phyloP scores from a whole-genome alignment of 179 eudicot genomes.

The Carnegiea gigantea region DNA sequence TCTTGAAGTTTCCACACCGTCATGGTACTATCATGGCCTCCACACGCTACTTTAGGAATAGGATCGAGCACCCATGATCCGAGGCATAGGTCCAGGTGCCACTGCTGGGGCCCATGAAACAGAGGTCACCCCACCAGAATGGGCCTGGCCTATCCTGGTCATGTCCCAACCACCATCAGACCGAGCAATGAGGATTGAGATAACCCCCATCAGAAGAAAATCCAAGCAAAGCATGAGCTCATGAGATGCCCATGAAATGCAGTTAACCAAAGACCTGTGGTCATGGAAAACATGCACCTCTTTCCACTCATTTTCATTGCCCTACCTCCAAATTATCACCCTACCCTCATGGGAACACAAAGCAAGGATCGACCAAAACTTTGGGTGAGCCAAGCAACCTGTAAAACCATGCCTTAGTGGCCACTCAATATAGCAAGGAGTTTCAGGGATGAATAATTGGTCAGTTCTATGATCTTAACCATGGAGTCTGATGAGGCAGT shows the following conservation, averaged over 20 bases:
- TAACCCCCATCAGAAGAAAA: slow-evolving; percentile 74
- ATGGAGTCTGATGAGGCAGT: slow-evolving; percentile 65
- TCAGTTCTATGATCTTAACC: slow-evolving; percentile 59
- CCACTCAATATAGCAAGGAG: slow-evolving; percentile 64
- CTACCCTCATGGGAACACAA: slow-evolving; percentile 79
- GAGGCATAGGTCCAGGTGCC: no score
- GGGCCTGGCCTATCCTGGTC: no score
- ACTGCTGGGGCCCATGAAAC: no score
- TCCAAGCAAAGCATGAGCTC: slow-evolving; percentile 80
- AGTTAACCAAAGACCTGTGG: slow-evolving; percentile 56
- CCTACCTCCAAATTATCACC: slow-evolving; percentile 70
- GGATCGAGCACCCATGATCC: slow-evolving; percentile 25
- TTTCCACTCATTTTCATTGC: slow-evolving; percentile 65
- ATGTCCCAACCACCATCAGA: no score
- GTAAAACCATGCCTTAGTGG: slow-evolving; percentile 84
- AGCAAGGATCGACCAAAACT: slow-evolving; percentile 67
- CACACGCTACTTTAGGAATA: slow-evolving; percentile 74
- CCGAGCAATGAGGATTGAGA: slow-evolving; percentile 61
- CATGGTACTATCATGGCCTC: slow-evolving; percentile 79
- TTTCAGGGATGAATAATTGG: slow-evolving; percentile 44
- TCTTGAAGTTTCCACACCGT: slow-evolving; percentile 75
- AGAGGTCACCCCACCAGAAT: no score
- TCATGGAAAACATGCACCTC: slow-evolving; percentile 68
- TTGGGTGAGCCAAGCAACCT: slow-evolving; percentile 79
- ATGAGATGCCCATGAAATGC: slow-evolving; percentile 84